Percentiles rank a stretch among this genome's conserved stretches.
Conservation (phyloP, 2,329 filamentous ascomycete species). For the Penicillium glabrum region DNA sequence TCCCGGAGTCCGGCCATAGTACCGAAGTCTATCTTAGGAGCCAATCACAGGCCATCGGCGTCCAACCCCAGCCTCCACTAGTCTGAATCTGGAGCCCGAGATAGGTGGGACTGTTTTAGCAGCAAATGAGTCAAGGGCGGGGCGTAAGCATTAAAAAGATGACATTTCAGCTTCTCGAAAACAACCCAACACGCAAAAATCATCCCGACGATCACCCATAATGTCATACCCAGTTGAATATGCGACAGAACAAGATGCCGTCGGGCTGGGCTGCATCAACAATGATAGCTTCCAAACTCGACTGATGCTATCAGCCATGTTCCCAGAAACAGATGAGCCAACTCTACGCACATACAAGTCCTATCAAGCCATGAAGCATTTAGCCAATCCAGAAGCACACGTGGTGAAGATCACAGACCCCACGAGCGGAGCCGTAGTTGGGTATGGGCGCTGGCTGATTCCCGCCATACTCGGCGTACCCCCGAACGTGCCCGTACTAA, state of each 20-base stretch:
- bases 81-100: neutral
- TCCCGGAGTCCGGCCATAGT: neutral
- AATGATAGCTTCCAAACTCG: slow-evolving; percentile 46
- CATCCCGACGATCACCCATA: neutral
- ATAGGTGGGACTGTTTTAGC: neutral
- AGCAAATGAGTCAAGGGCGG: neutral
- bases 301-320: slow-evolving; percentile 38
- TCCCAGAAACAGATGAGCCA: slow-evolving; percentile 36
- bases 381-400: slow-evolving; percentile 40
- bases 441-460: slow-evolving; percentile 52
- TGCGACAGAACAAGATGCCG: slow-evolving; percentile 44
- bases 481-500: slow-evolving; percentile 30
- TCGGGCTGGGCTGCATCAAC: slow-evolving; percentile 46
- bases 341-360: slow-evolving; percentile 38
- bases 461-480: slow-evolving; percentile 26
- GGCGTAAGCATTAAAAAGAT: neutral
- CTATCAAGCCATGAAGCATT: slow-evolving; percentile 36
- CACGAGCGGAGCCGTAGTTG: slow-evolving; percentile 36
- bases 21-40: neutral
- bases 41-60: neutral
- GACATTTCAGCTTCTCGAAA: neutral
- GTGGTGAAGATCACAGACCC: slow-evolving; percentile 44
- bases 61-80: neutral
- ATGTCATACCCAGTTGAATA: slow-evolving; percentile 26
- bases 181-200: neutral